Base-by-base conservation (phyloP, 495 filamentous ascomycete genomes). In the Aspergillus hancockii region DNA sequence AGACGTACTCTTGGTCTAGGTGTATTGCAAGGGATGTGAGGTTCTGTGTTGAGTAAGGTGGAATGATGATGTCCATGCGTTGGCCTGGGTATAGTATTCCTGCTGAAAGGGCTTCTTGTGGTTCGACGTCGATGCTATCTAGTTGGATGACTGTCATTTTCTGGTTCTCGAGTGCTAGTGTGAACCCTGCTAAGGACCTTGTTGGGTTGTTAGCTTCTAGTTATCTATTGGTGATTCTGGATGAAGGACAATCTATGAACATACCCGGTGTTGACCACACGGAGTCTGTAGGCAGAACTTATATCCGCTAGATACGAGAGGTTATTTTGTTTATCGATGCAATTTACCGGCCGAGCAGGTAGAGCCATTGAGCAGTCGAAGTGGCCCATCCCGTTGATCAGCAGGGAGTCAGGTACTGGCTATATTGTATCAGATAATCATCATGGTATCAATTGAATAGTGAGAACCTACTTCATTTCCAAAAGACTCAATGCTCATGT, bases 381-480 rank as follows among this genome's bases (percentile, higher is more conserved):
- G 14, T 65, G 52, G 10, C 81, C 81, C 9, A 58, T 55, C 36
- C 81, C 81, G 61, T 84, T 82, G 21, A 84, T 61, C 7, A 84
- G 59, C 2, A 84, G 50, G 0, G 77, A 81, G 55, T 84, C 81
- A 2, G 81, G 81, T 40, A 79, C 79, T 8, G 81, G 81, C 75
- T 70, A 50, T 28, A 25, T 43, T 61, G 2, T 23, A 18, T 12
- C 18, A 50, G 9, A 12, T 63, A 43, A 13, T 28, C 22, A 4
- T 21, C 8, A 16, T 32, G 8, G 31, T 54, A n/a, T 4, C 3
- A 25, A 28, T 28, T 19, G 25, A n/a, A 55, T 52, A 8, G 38
- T 57, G 50, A 23, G 8, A 30, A 51, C 63, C 13, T 52, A 78
- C 75, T 65, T 84, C 81, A 30, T 79, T 79, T 3, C 76, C 79